These are phyloP conservation scores for Paragyromitra xinjiangensis DNA, from an alignment of 495 filamentous ascomycete species.

Conservation along the genomic window DNA sequence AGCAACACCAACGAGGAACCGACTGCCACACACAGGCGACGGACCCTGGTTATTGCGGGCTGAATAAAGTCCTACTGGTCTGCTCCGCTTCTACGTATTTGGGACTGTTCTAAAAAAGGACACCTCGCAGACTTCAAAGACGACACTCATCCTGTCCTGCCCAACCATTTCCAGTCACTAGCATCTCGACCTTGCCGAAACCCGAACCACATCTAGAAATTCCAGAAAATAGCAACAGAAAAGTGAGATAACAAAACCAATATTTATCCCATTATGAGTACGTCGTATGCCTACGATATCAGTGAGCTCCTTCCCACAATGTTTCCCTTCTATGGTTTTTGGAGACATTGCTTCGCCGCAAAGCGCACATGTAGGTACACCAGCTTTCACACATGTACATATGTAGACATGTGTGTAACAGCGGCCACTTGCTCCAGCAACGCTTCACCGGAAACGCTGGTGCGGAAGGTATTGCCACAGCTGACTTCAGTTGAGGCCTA, in stretches of 20 bases:
- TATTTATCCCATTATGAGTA: neutral
- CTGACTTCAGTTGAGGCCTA: constrained; percentile 18
- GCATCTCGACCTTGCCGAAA: constrained; percentile 41
- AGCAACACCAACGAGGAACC: constrained; percentile 33
- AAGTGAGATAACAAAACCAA: neutral
- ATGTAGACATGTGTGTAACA: neutral
- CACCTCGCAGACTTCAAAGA: constrained; percentile 17
- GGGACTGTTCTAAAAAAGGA: constrained; percentile 32
- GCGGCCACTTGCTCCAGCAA: neutral
- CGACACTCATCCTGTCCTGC: neutral
- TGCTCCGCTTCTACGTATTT: constrained; percentile 25
- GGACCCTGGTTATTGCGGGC: constrained; percentile 33
- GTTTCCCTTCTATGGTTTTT: neutral
- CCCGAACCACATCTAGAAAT: constrained; percentile 31
- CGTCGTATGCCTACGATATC: constrained; percentile 1
- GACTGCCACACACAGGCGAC: constrained; percentile 23
- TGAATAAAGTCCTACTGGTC: constrained; percentile 42
- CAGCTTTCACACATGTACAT: neutral
- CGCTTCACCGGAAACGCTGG: neutral
- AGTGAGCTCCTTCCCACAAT: neutral
- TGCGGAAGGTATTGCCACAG: constrained; percentile 7
- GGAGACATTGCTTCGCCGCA: neutral
- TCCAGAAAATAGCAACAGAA: neutral
- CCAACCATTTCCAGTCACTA: constrained; percentile 32
- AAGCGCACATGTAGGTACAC: neutral